phyloP scores from a whole-genome alignment of 1,139 yeast genomes.

The Debaryomycetaceae sp. region DNA sequence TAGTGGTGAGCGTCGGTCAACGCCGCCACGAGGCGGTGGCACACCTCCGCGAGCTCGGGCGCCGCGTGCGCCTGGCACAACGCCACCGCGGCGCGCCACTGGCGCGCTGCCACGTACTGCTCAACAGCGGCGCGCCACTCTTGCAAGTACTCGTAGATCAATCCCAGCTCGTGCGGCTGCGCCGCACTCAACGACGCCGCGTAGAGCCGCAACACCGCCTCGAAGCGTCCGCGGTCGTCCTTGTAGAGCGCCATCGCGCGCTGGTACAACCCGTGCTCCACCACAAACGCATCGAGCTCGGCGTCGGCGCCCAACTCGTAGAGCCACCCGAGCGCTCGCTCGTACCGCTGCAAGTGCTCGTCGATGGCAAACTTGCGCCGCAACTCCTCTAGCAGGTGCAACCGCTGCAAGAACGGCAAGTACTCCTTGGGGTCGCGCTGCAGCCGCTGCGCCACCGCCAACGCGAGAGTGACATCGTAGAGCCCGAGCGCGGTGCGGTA shows the following conservation, averaged over 20 bases:
- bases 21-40: slow-evolving; percentile 55
- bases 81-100: slow-evolving; percentile 82
- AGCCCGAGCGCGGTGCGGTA: slow-evolving; percentile 78
- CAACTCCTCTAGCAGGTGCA: slow-evolving; percentile 62
- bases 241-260: slow-evolving; percentile 62
- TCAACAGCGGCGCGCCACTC: slow-evolving; percentile 59
- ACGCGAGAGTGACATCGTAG: slow-evolving; percentile 76
- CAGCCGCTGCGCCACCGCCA: slow-evolving; percentile 88
- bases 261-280: slow-evolving; percentile 69
- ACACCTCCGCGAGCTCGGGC: slow-evolving; percentile 36
- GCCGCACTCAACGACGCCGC: slow-evolving; percentile 57
- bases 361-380: slow-evolving; percentile 78
- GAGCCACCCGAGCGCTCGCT: slow-evolving; percentile 67
- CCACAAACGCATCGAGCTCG: slow-evolving; percentile 69
- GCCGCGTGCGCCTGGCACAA: slow-evolving; percentile 43
- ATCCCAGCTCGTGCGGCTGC: slow-evolving; percentile 67
- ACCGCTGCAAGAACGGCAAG: slow-evolving; percentile 79
- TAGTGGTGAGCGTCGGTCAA: slow-evolving; percentile 71
- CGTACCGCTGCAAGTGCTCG: slow-evolving; percentile 62
- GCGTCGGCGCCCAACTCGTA: slow-evolving; percentile 46
- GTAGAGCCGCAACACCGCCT: slow-evolving; percentile 52
- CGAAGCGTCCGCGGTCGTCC: slow-evolving; percentile 53
- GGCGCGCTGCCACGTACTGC: slow-evolving; percentile 62
- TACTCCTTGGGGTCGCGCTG: slow-evolving; percentile 98
- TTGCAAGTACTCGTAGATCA: slow-evolving; percentile 68